Percentiles rank a stretch among this genome's conserved stretches.
phyloP scores from a whole-genome alignment of 108 stramenopile genomes.

The Nitzschia sp. region DNA sequence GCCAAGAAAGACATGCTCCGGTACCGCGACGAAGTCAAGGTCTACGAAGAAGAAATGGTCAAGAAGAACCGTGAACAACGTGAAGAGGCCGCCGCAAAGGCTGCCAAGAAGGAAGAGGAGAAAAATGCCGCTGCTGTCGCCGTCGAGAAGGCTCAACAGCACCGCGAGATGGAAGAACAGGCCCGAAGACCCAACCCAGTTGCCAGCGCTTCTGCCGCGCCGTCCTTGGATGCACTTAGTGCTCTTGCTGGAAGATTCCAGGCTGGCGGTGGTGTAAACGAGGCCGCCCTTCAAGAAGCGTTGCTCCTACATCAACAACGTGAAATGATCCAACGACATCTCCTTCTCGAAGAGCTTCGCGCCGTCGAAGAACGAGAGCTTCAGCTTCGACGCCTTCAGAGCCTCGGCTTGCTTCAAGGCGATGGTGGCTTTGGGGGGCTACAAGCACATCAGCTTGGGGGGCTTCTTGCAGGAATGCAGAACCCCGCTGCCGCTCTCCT shows the following conservation, averaged over 20 bases:
- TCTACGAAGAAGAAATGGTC: constrained; percentile 24
- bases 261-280: neutral
- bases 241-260: constrained; percentile 4
- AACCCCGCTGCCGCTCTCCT: neutral
- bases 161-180: neutral
- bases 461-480: neutral
- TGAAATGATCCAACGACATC: constrained; percentile 10
- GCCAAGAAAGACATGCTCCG: constrained; percentile 22
- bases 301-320: neutral
- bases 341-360: constrained; percentile 20
- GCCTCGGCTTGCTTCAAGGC: constrained; percentile 4
- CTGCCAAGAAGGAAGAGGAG: neutral
- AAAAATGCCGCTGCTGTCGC: neutral
- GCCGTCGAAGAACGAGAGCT: constrained; percentile 14
- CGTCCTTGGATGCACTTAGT: neutral
- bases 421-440: neutral
- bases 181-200: neutral
- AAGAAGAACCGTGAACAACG: constrained; percentile 19
- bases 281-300: neutral
- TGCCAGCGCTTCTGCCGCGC: neutral
- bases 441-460: neutral
- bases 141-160: neutral
- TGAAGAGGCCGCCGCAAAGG: constrained; percentile 16
- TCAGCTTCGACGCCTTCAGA: constrained; percentile 14
- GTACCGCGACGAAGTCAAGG: constrained; percentile 22